Evolutionary conservation across 2,329 filamentous ascomycete species (phyloP), one percentile per base, ranked within the genome.

Genomic region (Zasmidium citrigriseum): DNA sequence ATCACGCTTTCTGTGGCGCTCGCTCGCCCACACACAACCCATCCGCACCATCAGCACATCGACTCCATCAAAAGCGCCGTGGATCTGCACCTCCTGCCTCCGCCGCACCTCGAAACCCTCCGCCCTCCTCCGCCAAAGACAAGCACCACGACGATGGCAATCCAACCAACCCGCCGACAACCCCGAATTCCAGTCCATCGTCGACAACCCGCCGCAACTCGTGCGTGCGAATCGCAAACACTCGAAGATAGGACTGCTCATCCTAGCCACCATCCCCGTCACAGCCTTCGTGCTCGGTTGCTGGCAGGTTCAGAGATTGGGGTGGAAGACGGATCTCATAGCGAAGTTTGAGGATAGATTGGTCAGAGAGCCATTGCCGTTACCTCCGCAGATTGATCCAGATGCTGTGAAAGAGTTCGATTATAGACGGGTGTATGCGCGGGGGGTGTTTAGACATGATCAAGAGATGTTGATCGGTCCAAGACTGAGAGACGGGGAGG

Each of bases 391-490:
- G 55, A 82, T 99, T 63, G 92, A 98, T 72, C 89, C 91, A 0
- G 78, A 81, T n/a, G 91, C 89, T 10, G 83, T 97, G 66, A 80
- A 86, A 65, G 91, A 96, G 38, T 99, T 99, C 73, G 93, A 99
- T 75, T 97, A 93, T 78, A 85, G 95, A 60, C 85, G 91, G 56
- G 90, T 99, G 51, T 83, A 85, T 62, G 89, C 91, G 11, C 85
- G 80, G 0, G 95, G 95, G 10, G 79, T 76, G 56, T 87, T 91
- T 66, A 80, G 89, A 41, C 95, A 99, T 76, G 93, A 97, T 72
- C 86, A 90, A 73, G 95, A 99, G 80, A 99, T 99, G 93, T 82
- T 99, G 53, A 87, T 99, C 59, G 95, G 95, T 0, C 95, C 95
- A 57, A 86, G 95, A 49, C 86, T 96, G 79, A 84, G 87, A 62